Base-by-base conservation (phyloP, 202 grass and related monocot species). In the Alloteropsis angusta region DNA sequence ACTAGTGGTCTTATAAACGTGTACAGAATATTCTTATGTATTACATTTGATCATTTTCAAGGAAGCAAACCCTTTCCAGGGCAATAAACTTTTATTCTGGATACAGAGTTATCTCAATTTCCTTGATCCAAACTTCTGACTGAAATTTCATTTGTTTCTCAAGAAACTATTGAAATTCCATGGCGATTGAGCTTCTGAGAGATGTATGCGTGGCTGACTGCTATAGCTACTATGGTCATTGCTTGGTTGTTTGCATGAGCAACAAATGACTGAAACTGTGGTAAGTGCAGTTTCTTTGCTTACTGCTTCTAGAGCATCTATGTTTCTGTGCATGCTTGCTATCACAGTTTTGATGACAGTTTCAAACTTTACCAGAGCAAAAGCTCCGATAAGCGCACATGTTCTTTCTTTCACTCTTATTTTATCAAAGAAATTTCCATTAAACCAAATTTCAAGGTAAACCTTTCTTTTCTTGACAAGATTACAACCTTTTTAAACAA, bases 401-500 rank as follows among this genome's bases (percentile, higher is more conserved):
- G 4, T 68, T 15, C 38, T 87, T 72, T 65, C 25, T 13, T 6
- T n/a, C n/a, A 41, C 13, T 83, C 12, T 22, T 77, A 34, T 46
- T 71, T 25, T 66, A 6, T 45, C 12, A 22, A 79, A 52, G 38
- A 49, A 50, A 55, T 66, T 68, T 32, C 35, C 8, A 16, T 45
- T 69, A 61, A 80, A 80, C 77, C 62, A 84, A 36, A 67, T 50
- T 60, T 65, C 74, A 72, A 57, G 35, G 55, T 74, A 60, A 79
- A 69, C 25, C 41, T 78, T 67, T 68, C 17, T 46, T 79, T 68
- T 77, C 15, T 50, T 77, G 19, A 61, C 18, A 44, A 75, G 9
- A 71, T 85, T 89, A 89, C 73, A 78, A 30, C 28, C 56, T 50
- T 64, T 71, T 50, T 28, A 49, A 76, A 43, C 64, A 85, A 72